Evolutionary conservation across 1,284 basidiomycete genomes (phyloP).

Genomic region (Microbotryum lychnidis-dioicae): DNA sequence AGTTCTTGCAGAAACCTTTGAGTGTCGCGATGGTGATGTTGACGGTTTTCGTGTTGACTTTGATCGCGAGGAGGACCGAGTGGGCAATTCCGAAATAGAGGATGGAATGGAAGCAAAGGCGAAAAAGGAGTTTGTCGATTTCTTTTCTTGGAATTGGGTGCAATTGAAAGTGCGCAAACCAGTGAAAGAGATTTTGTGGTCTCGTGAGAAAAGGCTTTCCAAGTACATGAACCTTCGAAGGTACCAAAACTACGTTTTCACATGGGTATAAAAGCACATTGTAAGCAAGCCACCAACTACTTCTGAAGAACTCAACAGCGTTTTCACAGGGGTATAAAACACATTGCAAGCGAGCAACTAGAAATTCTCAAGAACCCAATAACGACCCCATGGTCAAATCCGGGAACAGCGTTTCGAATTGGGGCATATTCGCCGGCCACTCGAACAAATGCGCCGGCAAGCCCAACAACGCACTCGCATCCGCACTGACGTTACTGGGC

Average conservation of each 20-base stretch:
- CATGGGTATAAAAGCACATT: no score
- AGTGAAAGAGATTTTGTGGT: neutral
- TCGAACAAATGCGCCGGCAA: no score
- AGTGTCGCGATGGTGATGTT: slow-evolving; percentile 50
- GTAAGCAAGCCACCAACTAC: no score
- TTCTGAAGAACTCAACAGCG: no score
- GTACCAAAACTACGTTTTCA: no score
- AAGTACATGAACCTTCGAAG: no score
- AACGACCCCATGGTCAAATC: neutral
- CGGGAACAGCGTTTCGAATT: neutral
- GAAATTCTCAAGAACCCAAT: neutral
- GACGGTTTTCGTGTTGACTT: slow-evolving; percentile 37
- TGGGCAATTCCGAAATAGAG: slow-evolving; percentile 20
- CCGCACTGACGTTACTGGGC: no score
- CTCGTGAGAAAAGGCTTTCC: no score
- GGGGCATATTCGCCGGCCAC: neutral
- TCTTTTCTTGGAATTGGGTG: neutral
- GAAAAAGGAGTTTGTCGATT: neutral
- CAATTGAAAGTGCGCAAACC: neutral
- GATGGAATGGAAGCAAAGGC: neutral
- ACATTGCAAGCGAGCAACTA: no score
- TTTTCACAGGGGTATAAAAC: no score
- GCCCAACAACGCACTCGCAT: no score
- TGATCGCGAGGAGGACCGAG: slow-evolving; percentile 37
- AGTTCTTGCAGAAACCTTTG: slow-evolving; percentile 74